Conservation (phyloP, 495 filamentous ascomycete genomes). For the Cercophora newfieldiana region DNA sequence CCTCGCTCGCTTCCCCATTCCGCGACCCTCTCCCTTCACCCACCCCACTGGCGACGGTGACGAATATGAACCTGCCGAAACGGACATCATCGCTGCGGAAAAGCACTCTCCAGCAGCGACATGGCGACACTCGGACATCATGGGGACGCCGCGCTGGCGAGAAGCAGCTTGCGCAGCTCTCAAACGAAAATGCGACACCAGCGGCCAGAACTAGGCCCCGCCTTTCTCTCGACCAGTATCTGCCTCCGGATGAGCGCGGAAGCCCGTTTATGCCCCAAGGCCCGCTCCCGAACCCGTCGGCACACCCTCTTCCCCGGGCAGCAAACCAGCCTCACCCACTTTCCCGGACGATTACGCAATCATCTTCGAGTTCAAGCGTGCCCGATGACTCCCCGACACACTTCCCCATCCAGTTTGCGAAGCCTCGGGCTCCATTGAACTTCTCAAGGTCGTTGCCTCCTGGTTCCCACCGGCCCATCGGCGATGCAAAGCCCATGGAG, state of each 20-base stretch:
- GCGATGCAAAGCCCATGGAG: constrained; percentile 58
- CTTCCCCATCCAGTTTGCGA: constrained; percentile 54
- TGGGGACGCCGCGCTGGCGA: constrained; percentile 52
- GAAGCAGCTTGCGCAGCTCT: constrained; percentile 44
- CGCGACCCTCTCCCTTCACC: constrained; percentile 34
- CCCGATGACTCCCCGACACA: constrained; percentile 74
- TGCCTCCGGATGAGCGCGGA: constrained; percentile 59
- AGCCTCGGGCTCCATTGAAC: constrained; percentile 48
- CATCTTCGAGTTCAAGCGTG: constrained; percentile 77
- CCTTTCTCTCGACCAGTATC: constrained; percentile 74
- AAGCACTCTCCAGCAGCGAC: constrained; percentile 84
- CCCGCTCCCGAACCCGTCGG: constrained; percentile 56
- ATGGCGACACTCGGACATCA: constrained; percentile 60
- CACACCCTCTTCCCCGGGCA: constrained; percentile 48
- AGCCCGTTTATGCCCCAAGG: constrained; percentile 60
- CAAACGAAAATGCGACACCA: constrained; percentile 51
- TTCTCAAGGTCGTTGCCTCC: constrained; percentile 82
- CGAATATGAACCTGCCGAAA: constrained; percentile 40
- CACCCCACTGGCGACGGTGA: constrained; percentile 28
- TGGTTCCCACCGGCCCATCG: constrained; percentile 51
- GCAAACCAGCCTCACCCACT: constrained; percentile 74
- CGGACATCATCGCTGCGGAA: constrained; percentile 73
- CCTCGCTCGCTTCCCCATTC: constrained; percentile 26
- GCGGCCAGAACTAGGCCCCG: constrained; percentile 59
- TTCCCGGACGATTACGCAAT: constrained; percentile 79